Evolutionary conservation across 257 asterid genomes (phyloP).

Genomic region (Capsicum rhomboideum): DNA sequence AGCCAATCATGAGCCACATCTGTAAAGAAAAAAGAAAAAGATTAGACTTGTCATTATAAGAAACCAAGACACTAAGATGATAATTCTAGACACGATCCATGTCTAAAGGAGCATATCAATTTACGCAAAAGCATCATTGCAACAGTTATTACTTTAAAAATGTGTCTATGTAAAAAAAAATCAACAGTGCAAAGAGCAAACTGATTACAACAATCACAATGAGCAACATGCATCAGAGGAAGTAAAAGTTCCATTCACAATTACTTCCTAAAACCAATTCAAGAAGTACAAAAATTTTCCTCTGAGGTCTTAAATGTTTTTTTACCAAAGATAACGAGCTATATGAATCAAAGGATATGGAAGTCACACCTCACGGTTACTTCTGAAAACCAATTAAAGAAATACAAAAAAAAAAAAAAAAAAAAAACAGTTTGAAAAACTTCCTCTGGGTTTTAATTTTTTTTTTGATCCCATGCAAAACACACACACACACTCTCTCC

Average conservation of each 20-base stretch:
- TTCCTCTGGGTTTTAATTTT: background rate
- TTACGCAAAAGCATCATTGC: background rate
- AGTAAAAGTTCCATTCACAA: background rate
- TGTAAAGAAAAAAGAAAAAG: conserved; percentile 16
- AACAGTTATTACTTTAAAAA: background rate
- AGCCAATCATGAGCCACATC: conserved; percentile 88
- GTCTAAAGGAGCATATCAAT: background rate
- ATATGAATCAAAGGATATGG: background rate
- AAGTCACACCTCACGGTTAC: background rate
- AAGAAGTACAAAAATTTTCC: background rate
- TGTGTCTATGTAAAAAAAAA: background rate
- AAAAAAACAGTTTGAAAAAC: background rate
- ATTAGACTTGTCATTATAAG: conserved; percentile 11
- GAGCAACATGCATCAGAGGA: background rate
- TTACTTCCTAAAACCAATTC: background rate
- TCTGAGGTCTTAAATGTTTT: background rate
- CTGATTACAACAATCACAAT: background rate
- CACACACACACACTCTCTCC: background rate
- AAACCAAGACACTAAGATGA: background rate
- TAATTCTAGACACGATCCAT: background rate
- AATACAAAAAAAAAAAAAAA: background rate
- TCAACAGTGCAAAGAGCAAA: background rate
- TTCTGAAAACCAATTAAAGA: background rate
- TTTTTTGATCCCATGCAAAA: background rate
- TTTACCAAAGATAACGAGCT: background rate